Evolutionary conservation across 805 yeast species (phyloP).

Genomic region (Maudiozyma serrabonitensis): DNA sequence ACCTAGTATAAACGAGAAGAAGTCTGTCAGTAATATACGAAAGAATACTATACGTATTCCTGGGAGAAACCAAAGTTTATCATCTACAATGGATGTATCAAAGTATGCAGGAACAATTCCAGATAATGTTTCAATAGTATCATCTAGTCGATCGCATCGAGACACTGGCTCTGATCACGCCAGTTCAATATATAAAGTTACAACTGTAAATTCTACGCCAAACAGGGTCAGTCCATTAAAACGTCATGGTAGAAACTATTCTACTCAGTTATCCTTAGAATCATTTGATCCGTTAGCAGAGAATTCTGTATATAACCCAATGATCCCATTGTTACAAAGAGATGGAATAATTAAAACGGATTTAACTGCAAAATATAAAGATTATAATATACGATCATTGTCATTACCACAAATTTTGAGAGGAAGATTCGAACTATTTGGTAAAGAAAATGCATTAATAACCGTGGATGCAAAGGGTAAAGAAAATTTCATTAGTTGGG

Average conservation of each 20-base stretch:
- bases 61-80: conserved; percentile 13
- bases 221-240: conserved; percentile 9
- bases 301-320: conserved; percentile 19
- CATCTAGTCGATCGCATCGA: conserved; percentile 2
- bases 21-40: conserved; percentile 5
- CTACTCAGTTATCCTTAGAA: conserved; percentile 25
- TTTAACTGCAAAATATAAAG: background rate
- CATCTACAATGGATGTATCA: conserved; percentile 3
- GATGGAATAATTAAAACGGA: background rate
- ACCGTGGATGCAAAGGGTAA: conserved; percentile 73
- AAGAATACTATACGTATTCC: conserved; percentile 8
- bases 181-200: conserved; percentile 15
- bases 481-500: conserved; percentile 82
- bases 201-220: conserved; percentile 25
- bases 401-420: conserved; percentile 64
- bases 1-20: background rate
- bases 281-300: conserved; percentile 18
- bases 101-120: background rate
- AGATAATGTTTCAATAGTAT: conserved; percentile 4
- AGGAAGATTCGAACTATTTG: conserved; percentile 57
- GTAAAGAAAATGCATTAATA: conserved; percentile 60
- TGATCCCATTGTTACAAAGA: conserved; percentile 36
- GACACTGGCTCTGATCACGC: background rate
- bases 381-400: conserved; percentile 12
- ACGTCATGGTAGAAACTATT: conserved; percentile 10